Conservation (phyloP, 306 rosid species). For the Bauhinia variegata region DNA sequence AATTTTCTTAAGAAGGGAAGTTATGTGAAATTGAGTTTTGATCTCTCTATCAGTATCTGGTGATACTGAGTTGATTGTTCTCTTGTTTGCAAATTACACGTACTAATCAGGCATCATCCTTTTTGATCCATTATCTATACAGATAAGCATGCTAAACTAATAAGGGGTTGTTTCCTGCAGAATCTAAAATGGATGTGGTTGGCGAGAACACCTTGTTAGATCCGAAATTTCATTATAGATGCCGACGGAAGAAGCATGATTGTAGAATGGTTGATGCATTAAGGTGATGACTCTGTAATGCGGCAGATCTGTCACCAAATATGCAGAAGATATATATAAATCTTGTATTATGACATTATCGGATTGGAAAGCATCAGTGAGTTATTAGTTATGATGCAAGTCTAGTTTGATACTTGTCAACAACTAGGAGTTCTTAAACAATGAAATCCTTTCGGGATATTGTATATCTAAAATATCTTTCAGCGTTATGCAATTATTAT, state of each 20-base stretch:
- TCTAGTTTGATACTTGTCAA: background rate
- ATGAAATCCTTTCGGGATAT: too few species aligned
- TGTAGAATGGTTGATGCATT: conserved; percentile 78
- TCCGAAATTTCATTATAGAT: conserved; percentile 87
- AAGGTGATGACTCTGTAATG: conserved; percentile 39
- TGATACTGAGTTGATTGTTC: background rate
- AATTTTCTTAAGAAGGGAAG: background rate
- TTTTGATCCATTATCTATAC: background rate
- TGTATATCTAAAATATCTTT: too few species aligned
- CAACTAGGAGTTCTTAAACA: too few species aligned
- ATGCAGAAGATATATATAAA: too few species aligned
- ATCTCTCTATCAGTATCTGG: conserved; percentile 4
- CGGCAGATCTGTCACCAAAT: too few species aligned
- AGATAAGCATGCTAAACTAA: conserved; percentile 8
- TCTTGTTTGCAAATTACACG: conserved; percentile 1
- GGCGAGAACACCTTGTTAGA: conserved; percentile 86
- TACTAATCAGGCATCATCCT: background rate
- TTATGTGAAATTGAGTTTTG: background rate
- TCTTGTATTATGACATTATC: too few species aligned
- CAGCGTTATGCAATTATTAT: too few species aligned
- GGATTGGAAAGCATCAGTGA: background rate
- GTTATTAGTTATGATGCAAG: background rate
- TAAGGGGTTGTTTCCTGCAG: conserved; percentile 43
- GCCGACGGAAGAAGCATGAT: conserved; percentile 91
- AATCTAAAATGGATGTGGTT: conserved; percentile 80